phyloP scores from a whole-genome alignment of 139 green algal genomes.

The Gonium pectorale region DNA sequence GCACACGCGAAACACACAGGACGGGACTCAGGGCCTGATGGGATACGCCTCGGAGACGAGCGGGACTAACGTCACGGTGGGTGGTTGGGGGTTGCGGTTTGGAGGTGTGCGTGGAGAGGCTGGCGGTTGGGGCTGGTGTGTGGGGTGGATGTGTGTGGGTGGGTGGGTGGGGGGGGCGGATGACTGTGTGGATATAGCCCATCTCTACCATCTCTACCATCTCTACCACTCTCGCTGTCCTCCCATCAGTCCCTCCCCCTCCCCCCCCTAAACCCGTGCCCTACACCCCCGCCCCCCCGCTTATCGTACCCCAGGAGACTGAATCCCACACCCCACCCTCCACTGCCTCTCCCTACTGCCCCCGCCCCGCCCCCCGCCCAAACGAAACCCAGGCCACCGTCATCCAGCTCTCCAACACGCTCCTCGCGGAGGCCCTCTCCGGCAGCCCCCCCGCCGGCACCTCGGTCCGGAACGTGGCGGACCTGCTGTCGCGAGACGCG shows the following conservation, averaged over 20 bases:
- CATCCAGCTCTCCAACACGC: conserved; percentile 17
- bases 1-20: no score
- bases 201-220: no score
- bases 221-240: not conserved
- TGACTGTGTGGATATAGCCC: no score
- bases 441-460: conserved; percentile 11
- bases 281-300: not conserved
- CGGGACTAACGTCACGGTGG: conserved; percentile 20
- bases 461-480: conserved; percentile 9
- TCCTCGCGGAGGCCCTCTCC: not conserved
- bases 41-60: conserved; percentile 12
- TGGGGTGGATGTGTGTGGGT: not conserved
- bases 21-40: no score
- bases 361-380: no score
- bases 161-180: no score
- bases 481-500: not conserved
- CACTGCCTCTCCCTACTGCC: no score
- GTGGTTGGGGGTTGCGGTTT: no score
- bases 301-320: no score
- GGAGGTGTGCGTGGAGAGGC: not conserved
- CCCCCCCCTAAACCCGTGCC: not conserved
- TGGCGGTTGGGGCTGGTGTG: not conserved
- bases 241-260: not conserved
- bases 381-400: conserved; percentile 36
- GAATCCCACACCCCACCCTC: no score